Conservation (phyloP, 768 basidiomycete genomes). For the Macrolepiota dolichaula region DNA sequence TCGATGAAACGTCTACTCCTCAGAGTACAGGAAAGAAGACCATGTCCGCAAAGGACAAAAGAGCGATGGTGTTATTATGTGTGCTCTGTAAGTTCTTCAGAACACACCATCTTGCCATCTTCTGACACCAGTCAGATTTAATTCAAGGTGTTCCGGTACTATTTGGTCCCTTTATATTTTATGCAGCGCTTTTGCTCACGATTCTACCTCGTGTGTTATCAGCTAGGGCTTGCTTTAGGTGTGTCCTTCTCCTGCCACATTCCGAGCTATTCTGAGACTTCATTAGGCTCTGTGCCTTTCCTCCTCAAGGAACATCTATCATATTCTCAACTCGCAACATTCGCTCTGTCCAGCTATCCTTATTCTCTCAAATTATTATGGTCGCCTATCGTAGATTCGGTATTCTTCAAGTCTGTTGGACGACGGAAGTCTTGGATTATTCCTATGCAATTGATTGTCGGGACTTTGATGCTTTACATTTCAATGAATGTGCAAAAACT, state of each 20-base stretch:
- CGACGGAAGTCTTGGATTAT: slow-evolving; percentile 98
- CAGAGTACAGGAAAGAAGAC: slow-evolving; percentile 30
- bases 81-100: slow-evolving; percentile 66
- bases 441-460: slow-evolving; percentile 92
- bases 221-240: slow-evolving; percentile 91
- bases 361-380: slow-evolving; percentile 97
- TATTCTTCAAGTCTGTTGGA: slow-evolving; percentile 79
- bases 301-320: slow-evolving; percentile 92
- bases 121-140: slow-evolving; percentile 43
- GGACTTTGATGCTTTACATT: slow-evolving; percentile 76
- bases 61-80: slow-evolving; percentile 80
- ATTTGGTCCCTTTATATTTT: slow-evolving; percentile 15
- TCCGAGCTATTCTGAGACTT: slow-evolving; percentile 4
- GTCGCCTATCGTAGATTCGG: slow-evolving; percentile 96
- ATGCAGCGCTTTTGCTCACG: slow-evolving; percentile 6
- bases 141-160: slow-evolving; percentile 90
- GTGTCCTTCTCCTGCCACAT: slow-evolving; percentile 14
- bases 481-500: slow-evolving; percentile 71
- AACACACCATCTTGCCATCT: slow-evolving; percentile 1
- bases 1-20: slow-evolving; percentile 32
- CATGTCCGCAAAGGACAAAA: slow-evolving; percentile 74
- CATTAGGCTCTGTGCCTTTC: slow-evolving; percentile 89
- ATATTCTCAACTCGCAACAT: slow-evolving; percentile 94
- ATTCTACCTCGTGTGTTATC: neutral
- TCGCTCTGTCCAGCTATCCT: slow-evolving; percentile 89